Evolutionary conservation across 2,329 filamentous ascomycete species (phyloP), one percentile per base, ranked within the genome.

Genomic region (Colletotrichum cuscutae): DNA sequence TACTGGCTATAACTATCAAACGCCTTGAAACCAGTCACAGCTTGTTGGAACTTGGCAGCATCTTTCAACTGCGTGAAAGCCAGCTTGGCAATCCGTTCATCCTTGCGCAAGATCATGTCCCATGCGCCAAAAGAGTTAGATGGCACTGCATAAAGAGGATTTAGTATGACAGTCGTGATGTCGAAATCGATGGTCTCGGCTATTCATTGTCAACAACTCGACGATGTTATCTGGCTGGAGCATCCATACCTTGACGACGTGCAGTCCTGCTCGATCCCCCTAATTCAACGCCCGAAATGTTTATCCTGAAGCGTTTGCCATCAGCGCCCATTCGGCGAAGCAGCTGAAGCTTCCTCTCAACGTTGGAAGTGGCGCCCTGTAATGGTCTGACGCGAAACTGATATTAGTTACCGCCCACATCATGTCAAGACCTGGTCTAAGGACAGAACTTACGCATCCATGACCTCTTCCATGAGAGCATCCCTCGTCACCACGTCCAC

Each of bases 401-500:
- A 7, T 37, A 63, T 75, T 12, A 75, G 42, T 11, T 9, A 28
- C n/a, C 32, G 28, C 8, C 30, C 4, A n/a, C 8, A n/a, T 22
- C 6, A 12, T 12, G 22, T 37, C n/a, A 12, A 12, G 19, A 11
- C 28, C 32, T 15, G 15, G 22, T 35, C 15, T 15, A 11, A 15
- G 19, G 13, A 22, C 4, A 11, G 13, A 13, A 64, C 71, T 19
- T 63, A 75, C 74, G 72, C 37, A 12, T 75, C 72, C 5, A 82
- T 68, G 3, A 82, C 71, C 35, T 82, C 73, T 52, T 81, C 78
- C 80, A 82, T 82, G 68, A 82, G 77, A 28, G 80, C 80, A 5
- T 80, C 79, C 5, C 75, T 74, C 0, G 77, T 81, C 2, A 81
- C 77, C 5, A 81, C 77, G 32, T 80, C 79, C 5, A 82, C 76